Percentiles rank a stretch among this genome's conserved stretches.
Evolutionary conservation across 2,329 filamentous ascomycete species (phyloP).

Genomic region (Paraphoma chrysanthemicola): DNA sequence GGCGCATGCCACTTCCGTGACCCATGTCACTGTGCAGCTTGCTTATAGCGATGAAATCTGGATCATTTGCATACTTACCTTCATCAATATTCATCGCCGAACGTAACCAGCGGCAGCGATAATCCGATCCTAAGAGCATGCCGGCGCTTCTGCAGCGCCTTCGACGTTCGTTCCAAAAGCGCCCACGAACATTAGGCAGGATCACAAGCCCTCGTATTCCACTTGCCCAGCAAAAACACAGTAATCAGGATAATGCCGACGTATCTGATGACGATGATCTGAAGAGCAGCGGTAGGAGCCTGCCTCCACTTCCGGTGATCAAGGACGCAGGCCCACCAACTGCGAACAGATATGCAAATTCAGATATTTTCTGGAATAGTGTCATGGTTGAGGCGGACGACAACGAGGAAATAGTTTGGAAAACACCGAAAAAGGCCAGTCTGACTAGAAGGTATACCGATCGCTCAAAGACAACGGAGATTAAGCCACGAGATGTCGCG

Average conservation of each 20-base stretch:
- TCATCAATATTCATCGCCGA: background rate
- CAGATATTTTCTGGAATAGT: constrained; percentile 27
- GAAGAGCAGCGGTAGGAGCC: background rate
- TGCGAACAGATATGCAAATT: constrained; percentile 13
- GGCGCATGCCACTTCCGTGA: background rate
- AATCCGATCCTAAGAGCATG: constrained; percentile 5
- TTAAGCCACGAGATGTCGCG: background rate
- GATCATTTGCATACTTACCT: background rate
- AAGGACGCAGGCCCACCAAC: constrained; percentile 20
- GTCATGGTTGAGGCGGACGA: constrained; percentile 20
- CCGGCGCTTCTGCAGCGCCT: constrained; percentile 17
- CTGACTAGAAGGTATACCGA: background rate
- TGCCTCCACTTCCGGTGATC: constrained; percentile 15
- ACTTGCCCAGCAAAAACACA: background rate
- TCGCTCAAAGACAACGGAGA: background rate
- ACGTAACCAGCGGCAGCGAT: background rate
- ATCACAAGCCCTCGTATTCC: background rate
- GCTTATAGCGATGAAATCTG: background rate
- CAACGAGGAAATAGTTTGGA: background rate
- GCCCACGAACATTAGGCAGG: background rate
- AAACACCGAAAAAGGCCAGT: background rate
- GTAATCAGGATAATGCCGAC: background rate
- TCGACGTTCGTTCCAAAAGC: constrained; percentile 14
- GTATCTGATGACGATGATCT: constrained; percentile 1
- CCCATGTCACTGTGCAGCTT: background rate